These are phyloP conservation scores for Suillus decipiens DNA, from an alignment of 768 basidiomycete genomes.

Conservation along the genomic window DNA sequence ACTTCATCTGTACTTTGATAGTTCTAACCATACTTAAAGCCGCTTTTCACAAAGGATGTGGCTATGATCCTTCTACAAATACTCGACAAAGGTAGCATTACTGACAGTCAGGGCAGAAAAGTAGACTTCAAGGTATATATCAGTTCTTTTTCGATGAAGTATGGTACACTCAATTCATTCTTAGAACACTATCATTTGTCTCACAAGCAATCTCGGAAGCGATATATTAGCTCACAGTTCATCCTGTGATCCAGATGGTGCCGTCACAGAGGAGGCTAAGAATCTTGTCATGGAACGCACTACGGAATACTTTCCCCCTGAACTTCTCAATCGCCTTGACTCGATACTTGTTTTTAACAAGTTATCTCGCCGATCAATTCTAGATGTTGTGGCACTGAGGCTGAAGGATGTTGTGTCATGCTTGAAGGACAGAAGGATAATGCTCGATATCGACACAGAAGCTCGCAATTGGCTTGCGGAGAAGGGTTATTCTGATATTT, in stretches of 20 bases:
- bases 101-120: conserved; percentile 89
- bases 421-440: conserved; percentile 65
- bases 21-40: neutral
- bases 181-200: conserved; percentile 87
- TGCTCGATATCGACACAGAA: conserved; percentile 62
- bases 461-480: conserved; percentile 71
- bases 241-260: conserved; percentile 62
- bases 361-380: conserved; percentile 68
- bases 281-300: conserved; percentile 74
- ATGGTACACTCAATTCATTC: neutral
- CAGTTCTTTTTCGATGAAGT: neutral
- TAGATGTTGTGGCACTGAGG: conserved; percentile 78
- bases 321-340: conserved; percentile 87
- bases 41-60: conserved; percentile 57
- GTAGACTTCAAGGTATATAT: conserved; percentile 83
- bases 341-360: conserved; percentile 91
- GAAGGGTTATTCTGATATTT: conserved; percentile 80
- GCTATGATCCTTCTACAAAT: conserved; percentile 90
- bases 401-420: conserved; percentile 72
- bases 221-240: conserved; percentile 72
- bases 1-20: conserved; percentile 7
- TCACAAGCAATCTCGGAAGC: conserved; percentile 86
- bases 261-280: conserved; percentile 61
- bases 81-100: conserved; percentile 86
- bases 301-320: conserved; percentile 83